Base-by-base conservation (phyloP, 768 basidiomycete genomes). In the Calocybe cyanea region DNA sequence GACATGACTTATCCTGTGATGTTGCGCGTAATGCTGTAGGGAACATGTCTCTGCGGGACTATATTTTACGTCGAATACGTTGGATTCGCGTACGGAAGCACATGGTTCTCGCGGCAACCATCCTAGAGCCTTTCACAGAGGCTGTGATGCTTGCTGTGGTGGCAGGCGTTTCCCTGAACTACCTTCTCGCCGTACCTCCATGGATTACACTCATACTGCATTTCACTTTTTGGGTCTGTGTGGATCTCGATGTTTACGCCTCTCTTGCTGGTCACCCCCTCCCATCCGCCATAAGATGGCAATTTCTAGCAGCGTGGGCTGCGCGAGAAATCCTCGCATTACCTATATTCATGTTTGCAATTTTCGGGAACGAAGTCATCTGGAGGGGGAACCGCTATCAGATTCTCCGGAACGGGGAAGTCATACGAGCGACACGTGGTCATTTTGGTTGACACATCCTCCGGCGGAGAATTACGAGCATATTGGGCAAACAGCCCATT, bases 51-150 rank as follows among this genome's bases (percentile, higher is more conserved):
- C 70, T 98, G 42, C 65, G 64, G 24, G 92, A 87, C 58, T 99
- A 96, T 65, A 72, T 97, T 47, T 81, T 81, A 75, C 78, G 96
- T 28, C 83, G 96, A 21, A 83, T 92, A 15, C 84, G 96, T 2
- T 99, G 96, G 96, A 92, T 99, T 57, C 82, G 96, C 35, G 95
- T 98, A 24, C 81, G 96, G 42, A 97, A 94, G 63, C 83, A 83
- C 57, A 98, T 98, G 92, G 86, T 90, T 7, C 62, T 90, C 33
- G 72, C 77, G 7, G 94, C 93, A 14, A 97, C 93, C 0, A 45
- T 97, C 43, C 55, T 89, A 15, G 96, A 99, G 63, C 96, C 96
- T 1, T 82, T 97, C 61, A 96, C 93, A 14, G 96, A 99, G 66
- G 83, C 81, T 35, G 63, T 96, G 32, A 63, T 92, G 20, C 70